These are phyloP conservation scores for Acer yangbiense DNA, from an alignment of 345 rosid species.

Conservation along the genomic window DNA sequence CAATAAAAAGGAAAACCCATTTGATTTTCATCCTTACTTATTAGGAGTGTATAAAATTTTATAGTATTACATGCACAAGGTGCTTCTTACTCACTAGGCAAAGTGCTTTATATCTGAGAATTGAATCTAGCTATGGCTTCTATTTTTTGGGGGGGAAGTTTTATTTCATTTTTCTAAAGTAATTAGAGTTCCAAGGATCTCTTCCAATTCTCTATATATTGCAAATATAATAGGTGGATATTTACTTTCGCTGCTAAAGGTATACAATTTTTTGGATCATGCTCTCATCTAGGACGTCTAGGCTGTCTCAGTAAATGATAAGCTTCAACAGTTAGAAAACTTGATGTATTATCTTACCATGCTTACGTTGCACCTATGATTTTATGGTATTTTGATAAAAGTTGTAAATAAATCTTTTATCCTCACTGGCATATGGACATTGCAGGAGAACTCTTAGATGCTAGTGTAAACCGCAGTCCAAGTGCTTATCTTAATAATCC, in stretches of 20 bases:
- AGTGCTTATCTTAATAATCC: conserved; percentile 97
- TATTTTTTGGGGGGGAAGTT: neutral
- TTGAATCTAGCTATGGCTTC: neutral
- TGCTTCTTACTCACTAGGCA: neutral
- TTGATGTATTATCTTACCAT: neutral
- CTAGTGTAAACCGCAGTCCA: conserved; percentile 95
- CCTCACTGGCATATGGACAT: neutral
- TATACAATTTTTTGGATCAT: neutral
- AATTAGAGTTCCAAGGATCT: no score
- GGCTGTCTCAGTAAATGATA: neutral
- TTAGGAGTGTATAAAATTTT: neutral
- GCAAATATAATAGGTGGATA: no score
- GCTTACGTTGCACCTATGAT: neutral
- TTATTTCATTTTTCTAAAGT: no score
- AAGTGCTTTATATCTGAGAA: neutral
- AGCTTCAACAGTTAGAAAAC: neutral
- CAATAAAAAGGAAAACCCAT: neutral
- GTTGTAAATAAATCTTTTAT: neutral
- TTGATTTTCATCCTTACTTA: neutral
- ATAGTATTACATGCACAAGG: neutral
- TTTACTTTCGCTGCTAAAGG: no score
- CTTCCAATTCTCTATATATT: no score
- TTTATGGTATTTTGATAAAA: neutral
- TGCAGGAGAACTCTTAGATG: conserved; percentile 88
- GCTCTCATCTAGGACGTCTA: neutral